These are phyloP conservation scores for Gentiana macrophylla DNA, from an alignment of 257 asterid genomes.

Conservation along the genomic window DNA sequence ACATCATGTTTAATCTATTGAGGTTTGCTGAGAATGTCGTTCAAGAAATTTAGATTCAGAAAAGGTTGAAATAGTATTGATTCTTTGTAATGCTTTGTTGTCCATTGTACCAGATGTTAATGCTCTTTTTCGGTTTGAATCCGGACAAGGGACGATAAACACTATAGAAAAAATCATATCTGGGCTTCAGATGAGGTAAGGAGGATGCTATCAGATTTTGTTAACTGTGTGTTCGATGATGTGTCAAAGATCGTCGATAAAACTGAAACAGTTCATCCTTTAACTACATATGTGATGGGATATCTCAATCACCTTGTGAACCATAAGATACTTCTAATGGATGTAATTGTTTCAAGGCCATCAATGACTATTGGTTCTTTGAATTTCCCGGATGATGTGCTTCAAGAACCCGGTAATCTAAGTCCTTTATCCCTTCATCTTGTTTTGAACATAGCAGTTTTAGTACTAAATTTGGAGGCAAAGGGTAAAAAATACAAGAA, in stretches of 20 bases:
- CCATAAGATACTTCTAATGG: constrained; percentile 26
- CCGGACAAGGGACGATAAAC: constrained; percentile 18
- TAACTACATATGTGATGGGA: constrained; percentile 45
- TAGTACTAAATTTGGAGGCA: no score
- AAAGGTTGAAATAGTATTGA: constrained; percentile 38
- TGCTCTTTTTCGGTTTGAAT: constrained; percentile 25
- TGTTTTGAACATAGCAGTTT: no score
- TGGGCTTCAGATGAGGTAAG: constrained; percentile 33
- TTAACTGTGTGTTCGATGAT: constrained; percentile 33
- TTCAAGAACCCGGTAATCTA: no score
- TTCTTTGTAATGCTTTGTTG: constrained; percentile 27
- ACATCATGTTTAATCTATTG: constrained; percentile 54
- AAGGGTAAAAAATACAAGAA: no score
- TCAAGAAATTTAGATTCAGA: constrained; percentile 52
- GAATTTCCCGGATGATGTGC: no score
- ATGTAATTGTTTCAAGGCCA: no score
- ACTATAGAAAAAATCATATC: constrained; percentile 27
- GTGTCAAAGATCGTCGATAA: constrained; percentile 23
- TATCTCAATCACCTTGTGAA: constrained; percentile 30
- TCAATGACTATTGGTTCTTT: no score
- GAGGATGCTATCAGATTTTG: constrained; percentile 37
- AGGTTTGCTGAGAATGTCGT: constrained; percentile 68
- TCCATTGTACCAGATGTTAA: constrained; percentile 26
- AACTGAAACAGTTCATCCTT: constrained; percentile 40
- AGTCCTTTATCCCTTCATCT: no score